Evolutionary conservation across 179 eudicot species (phyloP), one percentile per base, ranked within the genome.

Genomic region (Actinidia chinensis): DNA sequence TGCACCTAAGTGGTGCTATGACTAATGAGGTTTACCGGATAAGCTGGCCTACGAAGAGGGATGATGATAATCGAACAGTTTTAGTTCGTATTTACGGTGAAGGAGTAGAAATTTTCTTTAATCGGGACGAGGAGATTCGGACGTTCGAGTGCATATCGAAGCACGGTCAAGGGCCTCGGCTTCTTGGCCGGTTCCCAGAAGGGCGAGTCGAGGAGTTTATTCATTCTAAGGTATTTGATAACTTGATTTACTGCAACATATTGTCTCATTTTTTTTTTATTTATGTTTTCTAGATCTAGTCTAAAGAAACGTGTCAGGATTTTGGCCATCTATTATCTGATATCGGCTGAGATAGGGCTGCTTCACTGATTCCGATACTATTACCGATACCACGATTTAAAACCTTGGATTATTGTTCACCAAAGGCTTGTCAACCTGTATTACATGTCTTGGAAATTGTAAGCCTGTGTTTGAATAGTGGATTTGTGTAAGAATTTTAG

Each of bases 121-220:
- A 93, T 64, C 84, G 98, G 12, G 91, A 87, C 0, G 94, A 90
- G 43, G 98, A 94, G 61, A 93, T 94, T 73, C 81, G 77, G 20
- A 91, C 97, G 0, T 94, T 94, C 33, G 93, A 94, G 75, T 83
- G 81, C 56, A 71, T 92, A 73, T 93, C 98, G 18, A 81, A 40
- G 74, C 89, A 85, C 9, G 97, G 96, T 25, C 90, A 87, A 1
- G 98, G 98, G 0, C 97, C 98, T 13, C 88, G 89, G 17, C 94
- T 94, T 81, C 93, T 93, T 28, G 97, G 91, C 6, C 85, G 85
- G 5, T 92, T 90, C 64, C 13, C 87, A 4, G 83, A 87, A 17
- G 98, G 98, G 23, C 86, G 98, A 23, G 90, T 94, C 65, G 98
- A 94, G 76, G 98, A 94, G 86, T 94, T 93, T 84, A 89, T 94